phyloP scores from a whole-genome alignment of 768 basidiomycete species.

The Dictyophora rubrovolvata region DNA sequence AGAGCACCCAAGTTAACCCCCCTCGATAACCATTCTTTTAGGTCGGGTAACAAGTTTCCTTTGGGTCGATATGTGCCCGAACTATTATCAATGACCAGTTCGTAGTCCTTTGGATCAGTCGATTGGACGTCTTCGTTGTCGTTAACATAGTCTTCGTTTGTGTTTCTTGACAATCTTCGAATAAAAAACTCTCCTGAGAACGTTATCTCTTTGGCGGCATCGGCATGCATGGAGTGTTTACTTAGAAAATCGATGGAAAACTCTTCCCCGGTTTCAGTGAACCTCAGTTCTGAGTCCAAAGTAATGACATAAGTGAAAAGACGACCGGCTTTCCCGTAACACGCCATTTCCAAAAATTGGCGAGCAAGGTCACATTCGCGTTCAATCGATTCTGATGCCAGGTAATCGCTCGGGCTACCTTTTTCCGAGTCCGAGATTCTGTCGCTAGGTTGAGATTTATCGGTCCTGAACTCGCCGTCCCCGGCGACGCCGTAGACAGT shows the following conservation, averaged over 20 bases:
- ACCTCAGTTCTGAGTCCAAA: conserved; percentile 32
- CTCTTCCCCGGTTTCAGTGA: conserved; percentile 37
- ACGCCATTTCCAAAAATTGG: conserved; percentile 32
- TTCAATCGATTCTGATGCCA: not conserved
- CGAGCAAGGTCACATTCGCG: conserved; percentile 8
- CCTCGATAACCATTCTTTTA: conserved; percentile 27
- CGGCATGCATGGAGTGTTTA: conserved; percentile 39
- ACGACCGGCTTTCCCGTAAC: conserved; percentile 30
- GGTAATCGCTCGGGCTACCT: not conserved
- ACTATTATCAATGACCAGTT: conserved; percentile 39
- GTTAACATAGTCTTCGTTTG: not conserved
- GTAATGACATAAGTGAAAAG: conserved; percentile 38
- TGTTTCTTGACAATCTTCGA: conserved; percentile 10
- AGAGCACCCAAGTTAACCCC: conserved; percentile 27
- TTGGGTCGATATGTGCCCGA: conserved; percentile 37
- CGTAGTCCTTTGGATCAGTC: conserved; percentile 27
- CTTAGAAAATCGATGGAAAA: conserved; percentile 33
- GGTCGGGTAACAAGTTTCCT: conserved; percentile 26
- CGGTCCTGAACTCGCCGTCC: conserved; percentile 12
- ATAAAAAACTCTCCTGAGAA: conserved; percentile 34
- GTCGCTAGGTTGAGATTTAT: not conserved
- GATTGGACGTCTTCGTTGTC: conserved; percentile 10
- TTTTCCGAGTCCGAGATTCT: not conserved
- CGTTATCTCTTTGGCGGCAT: conserved; percentile 32
- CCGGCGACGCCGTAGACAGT: conserved; percentile 26